Base-by-base conservation (phyloP, 2,329 filamentous ascomycete genomes). In the Cucurbitaria berberidis region DNA sequence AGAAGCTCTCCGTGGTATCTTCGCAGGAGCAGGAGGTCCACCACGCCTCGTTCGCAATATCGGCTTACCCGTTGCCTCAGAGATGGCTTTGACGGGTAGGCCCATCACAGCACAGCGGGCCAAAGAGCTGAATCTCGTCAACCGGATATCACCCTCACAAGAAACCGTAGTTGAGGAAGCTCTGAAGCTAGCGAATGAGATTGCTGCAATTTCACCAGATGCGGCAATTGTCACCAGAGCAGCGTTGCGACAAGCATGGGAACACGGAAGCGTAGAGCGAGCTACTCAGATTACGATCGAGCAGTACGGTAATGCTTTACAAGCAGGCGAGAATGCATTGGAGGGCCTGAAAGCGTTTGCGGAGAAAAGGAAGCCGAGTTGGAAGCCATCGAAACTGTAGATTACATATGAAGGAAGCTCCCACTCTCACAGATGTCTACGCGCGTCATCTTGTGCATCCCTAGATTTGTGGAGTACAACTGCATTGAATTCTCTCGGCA, bases 1-100 rank as follows among this genome's bases (percentile, higher is more conserved):
- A 9, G 82, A 85, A 68, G 82, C 80, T 2, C 77, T 80, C 48
- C 77, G 82, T 16, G 82, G 82, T n/a, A 77, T 85, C 27, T 82
- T 78, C 30, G 81, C 82, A 1, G 81, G 74, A 5, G 82, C 81
- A 1, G 82, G 82, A 5, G 81, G 81, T 9, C 75, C 84, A 7
- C 77, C 82, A 2, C 77, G 82, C 16, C 72, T 84, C 8, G 79
- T 82, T 2, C 77, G 80, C 26, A 81, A 74, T 5, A 69, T 77
- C 18, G 78, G 81, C 29, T 68, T 82, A 47, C 81, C 80, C 16
- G 63, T 80, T 11, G 81, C 81, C 2, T 76, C 75, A 13, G 81
- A 84, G 55, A 76, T 83, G 48, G 80, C 78, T 4, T 67, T 84
- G 26, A 80, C 81, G 0, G 81, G 80, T 5, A 72, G 75, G 6